Conservation (phyloP, 495 filamentous ascomycete species). For the Gamarada debralockiae region DNA sequence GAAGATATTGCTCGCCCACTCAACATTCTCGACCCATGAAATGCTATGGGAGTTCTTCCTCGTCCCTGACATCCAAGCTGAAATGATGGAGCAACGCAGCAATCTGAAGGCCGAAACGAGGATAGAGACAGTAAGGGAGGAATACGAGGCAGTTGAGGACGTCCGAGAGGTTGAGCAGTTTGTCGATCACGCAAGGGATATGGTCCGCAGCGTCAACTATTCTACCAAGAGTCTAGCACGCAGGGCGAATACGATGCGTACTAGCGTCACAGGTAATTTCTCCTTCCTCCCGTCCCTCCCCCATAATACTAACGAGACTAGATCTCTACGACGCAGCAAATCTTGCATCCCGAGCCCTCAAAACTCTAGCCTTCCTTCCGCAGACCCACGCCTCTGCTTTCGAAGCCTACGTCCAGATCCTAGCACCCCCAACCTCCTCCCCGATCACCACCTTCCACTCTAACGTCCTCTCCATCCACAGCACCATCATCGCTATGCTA, state of each 20-base stretch:
- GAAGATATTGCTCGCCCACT: slow-evolving; percentile 78
- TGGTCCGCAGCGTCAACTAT: slow-evolving; percentile 76
- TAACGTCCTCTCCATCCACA: slow-evolving; percentile 68
- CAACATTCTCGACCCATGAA: slow-evolving; percentile 94
- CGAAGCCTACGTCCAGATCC: slow-evolving; percentile 61
- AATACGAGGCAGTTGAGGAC: slow-evolving; percentile 80
- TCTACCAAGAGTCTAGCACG: slow-evolving; percentile 78
- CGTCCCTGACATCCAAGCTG: slow-evolving; percentile 86
- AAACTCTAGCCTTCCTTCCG: slow-evolving; percentile 65
- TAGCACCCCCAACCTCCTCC: slow-evolving; percentile 66
- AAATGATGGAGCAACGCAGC: slow-evolving; percentile 86
- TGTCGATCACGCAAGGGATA: slow-evolving; percentile 81
- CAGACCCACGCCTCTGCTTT: slow-evolving; percentile 65
- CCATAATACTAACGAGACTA: slow-evolving; percentile 31
- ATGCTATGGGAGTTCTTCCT: slow-evolving; percentile 99
- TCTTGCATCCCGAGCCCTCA: slow-evolving; percentile 52
- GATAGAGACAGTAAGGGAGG: slow-evolving; percentile 79
- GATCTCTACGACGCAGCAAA: slow-evolving; percentile 68
- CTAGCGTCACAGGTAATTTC: slow-evolving; percentile 51
- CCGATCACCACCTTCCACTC: slow-evolving; percentile 72
- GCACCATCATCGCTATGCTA: slow-evolving; percentile 77
- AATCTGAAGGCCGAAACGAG: slow-evolving; percentile 79
- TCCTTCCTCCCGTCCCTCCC: neutral
- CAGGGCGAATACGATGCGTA: slow-evolving; percentile 55
- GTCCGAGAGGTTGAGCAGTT: slow-evolving; percentile 92